A percentile compares a stretch with the other conserved stretches of the same genome.
Evolutionary conservation across 164 flowering plant genomes (phyloP).

Genomic region (Brasenia schreberi): DNA sequence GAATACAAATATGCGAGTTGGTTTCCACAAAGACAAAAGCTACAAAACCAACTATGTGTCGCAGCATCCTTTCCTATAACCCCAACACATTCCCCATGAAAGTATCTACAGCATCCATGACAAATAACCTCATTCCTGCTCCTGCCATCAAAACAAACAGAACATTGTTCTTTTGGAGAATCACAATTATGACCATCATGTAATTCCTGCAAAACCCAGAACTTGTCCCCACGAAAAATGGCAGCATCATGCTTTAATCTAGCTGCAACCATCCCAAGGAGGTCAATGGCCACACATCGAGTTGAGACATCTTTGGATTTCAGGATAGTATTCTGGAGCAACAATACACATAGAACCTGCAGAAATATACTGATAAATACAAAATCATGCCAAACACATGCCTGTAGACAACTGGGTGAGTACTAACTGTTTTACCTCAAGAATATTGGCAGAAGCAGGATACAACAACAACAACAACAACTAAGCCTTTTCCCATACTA

Average conservation of each 20-base stretch:
- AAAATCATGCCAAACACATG: neutral
- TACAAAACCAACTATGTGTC: constrained; percentile 46
- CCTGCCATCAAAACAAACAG: constrained; percentile 51
- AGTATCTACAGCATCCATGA: constrained; percentile 63
- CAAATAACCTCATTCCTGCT: constrained; percentile 41
- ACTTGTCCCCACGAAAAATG: constrained; percentile 38
- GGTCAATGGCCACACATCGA: constrained; percentile 83
- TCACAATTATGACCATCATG: constrained; percentile 19
- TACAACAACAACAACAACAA: too few relatives aligned
- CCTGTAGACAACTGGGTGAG: neutral
- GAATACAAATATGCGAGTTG: constrained; percentile 66
- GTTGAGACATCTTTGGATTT: constrained; percentile 82
- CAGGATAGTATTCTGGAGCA: constrained; percentile 92
- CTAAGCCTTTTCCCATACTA: too few relatives aligned
- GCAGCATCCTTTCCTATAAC: constrained; percentile 44
- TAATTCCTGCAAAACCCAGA: constrained; percentile 65
- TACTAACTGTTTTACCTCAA: constrained; percentile 43
- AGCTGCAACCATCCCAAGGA: constrained; percentile 89
- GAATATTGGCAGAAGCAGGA: constrained; percentile 59
- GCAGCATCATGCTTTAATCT: constrained; percentile 84
- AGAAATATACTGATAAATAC: neutral
- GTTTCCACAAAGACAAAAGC: constrained; percentile 58
- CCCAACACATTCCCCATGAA: constrained; percentile 81
- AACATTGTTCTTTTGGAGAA: constrained; percentile 44
- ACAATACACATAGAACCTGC: constrained; percentile 95